Evolutionary conservation across 208 protist species (phyloP), one percentile per base, ranked within the genome.

Genomic region (Balamuthia mandrillaris): DNA sequence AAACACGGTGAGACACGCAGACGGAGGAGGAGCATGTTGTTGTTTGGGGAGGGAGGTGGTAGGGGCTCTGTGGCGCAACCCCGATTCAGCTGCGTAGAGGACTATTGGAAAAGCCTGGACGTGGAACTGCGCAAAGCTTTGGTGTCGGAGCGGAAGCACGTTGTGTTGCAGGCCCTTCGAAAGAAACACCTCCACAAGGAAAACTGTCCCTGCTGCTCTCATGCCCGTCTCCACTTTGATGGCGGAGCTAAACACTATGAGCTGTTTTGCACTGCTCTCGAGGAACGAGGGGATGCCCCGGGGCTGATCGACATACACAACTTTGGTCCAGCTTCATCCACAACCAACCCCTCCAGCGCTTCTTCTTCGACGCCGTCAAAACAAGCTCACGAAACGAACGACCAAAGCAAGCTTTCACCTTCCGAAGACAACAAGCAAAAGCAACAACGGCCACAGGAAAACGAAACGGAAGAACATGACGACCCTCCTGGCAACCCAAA

Each of bases 291-390:
- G 18, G 70, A 79, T 5, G 70, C 51, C 16, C 45, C 44, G 7
- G 70, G 70, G 3, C 70, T 79, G 27, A 60, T 79, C 42, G 70
- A 79, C 70, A 79, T 79, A 39, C 70, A 79, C 63, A n/a, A n/a
- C n/a, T n/a, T n/a, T n/a, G n/a, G n/a, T n/a, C n/a, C n/a, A n/a
- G n/a, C n/a, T n/a, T n/a, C n/a, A n/a, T n/a, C n/a, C n/a, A n/a
- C n/a, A n/a, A n/a, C n/a, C n/a, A n/a, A 49, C 63, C 0, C 63
- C 63, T 21, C 18, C 70, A 10, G 33, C 42, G 27, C 2, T 79
- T 3, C 45, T 41, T 44, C 27, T 27, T 0, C 9, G 18, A 0
- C 12, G 39, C 63, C 31, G 18, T 16, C 3, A 41, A 6, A 21
- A 41, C 21, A 45, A 27, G 29, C 35, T 4, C 21, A 24, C n/a